Base-by-base conservation (phyloP, 2,329 filamentous ascomycete species). In the Pseudocercospora pini-densiflorae region DNA sequence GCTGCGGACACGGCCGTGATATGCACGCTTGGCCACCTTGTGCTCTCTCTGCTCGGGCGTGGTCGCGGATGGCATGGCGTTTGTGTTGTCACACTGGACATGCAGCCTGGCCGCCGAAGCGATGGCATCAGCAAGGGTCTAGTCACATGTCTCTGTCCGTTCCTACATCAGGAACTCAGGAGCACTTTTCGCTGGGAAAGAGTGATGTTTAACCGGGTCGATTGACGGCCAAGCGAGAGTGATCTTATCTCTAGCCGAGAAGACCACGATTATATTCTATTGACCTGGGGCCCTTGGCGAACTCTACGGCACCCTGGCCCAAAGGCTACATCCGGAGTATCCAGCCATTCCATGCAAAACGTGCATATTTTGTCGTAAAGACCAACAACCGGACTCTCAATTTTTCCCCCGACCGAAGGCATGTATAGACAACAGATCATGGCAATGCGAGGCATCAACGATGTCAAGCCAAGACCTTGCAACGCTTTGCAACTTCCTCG, bases 1-100 rank as follows among this genome's bases (percentile, higher is more conserved):
- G 24, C 51, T 55, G 51, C 51, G 51, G 19, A 55, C 51, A 33
- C 51, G 51, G 24, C 51, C 51, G 24, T 55, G 51, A 23, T 55
- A 55, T 6, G 24, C 51, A 55, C 51, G 51, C 27, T 55, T 55
- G 24, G 27, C 51, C 24, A 31, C 51, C 51, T 31, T 55, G 51
- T 23, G 24, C 1, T 55, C 27, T 16, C 45, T 49, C 19, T 55
- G 51, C 51, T 55, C 51, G 51, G 12, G 23, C 24, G 51, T 55
- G 16, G 51, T 55, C 27, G 33, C 27, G 10, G 51, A 31, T 8
- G 51, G 23, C 51, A 55, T 55, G 51, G 12, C 51, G 51, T 6
- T 23, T 51, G 16, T 51, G 21, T 2, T 24, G 47, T 49, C 45
- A 49, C 47, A 19, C 10, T 33, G 51, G 51, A 10, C 23, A 54